Conservation (phyloP, 192 early-diverging fungal genomes). For the Entomortierella chlamydospora region DNA sequence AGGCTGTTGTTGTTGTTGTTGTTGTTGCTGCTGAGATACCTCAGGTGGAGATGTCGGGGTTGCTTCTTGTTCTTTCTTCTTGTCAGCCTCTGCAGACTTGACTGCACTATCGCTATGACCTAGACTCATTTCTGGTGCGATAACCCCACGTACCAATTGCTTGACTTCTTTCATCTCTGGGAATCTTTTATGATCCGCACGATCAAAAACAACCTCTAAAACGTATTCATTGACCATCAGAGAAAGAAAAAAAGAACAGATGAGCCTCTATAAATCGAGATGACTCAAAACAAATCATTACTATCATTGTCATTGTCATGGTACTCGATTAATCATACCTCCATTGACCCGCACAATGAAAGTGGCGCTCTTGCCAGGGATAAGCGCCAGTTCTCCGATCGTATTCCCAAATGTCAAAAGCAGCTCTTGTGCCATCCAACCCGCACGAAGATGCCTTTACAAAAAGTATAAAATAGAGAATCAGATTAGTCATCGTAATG, state of each 20-base stretch:
- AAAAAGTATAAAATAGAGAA: neutral
- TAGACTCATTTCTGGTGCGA: constrained; percentile 73
- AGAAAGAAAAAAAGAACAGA: constrained; percentile 13
- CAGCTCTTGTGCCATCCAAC: constrained; percentile 80
- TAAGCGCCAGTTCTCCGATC: constrained; percentile 75
- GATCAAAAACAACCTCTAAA: constrained; percentile 65
- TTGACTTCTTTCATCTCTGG: constrained; percentile 84
- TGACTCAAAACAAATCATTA: too few species aligned
- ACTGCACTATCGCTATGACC: constrained; percentile 75
- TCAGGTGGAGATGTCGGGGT: neutral
- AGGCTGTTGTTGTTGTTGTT: too few species aligned
- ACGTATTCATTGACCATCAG: neutral
- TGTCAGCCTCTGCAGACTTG: constrained; percentile 54
- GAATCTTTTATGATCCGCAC: constrained; percentile 72
- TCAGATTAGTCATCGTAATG: neutral
- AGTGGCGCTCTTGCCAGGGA: constrained; percentile 66
- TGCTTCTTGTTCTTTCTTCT: neutral
- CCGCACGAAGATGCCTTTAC: constrained; percentile 57
- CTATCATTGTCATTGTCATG: too few species aligned
- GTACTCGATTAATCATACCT: too few species aligned
- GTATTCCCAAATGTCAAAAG: constrained; percentile 71
- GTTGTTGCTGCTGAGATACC: neutral
- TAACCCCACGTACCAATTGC: constrained; percentile 71
- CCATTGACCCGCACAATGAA: constrained; percentile 63
- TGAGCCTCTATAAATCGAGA: too few species aligned